Percentiles rank a stretch among this genome's conserved stretches.
Conservation (phyloP, 2,329 filamentous ascomycete species). For the Aureobasidium subglaciale region DNA sequence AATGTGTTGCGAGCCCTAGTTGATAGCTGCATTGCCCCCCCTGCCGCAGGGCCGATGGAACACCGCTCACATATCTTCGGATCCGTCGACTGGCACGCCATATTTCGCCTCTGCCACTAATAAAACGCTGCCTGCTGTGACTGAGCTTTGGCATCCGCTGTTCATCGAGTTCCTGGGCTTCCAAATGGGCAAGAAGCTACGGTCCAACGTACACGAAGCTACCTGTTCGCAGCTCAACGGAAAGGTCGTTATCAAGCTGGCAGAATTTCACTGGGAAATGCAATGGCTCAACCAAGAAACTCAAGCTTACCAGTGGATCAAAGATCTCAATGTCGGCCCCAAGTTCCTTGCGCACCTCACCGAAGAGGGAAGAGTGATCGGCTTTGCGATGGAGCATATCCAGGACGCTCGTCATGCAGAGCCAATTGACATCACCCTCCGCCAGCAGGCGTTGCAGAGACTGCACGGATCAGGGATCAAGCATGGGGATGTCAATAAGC, state of each 20-base stretch:
- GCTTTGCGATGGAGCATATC: constrained; percentile 32
- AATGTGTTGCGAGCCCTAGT: constrained; percentile 28
- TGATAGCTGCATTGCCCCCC: constrained; percentile 31
- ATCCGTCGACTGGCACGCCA: constrained; percentile 22
- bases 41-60: constrained; percentile 39
- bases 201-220: constrained; percentile 20
- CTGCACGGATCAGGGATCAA: constrained; percentile 32
- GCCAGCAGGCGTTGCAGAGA: constrained; percentile 22
- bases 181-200: constrained; percentile 8
- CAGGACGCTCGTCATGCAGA: constrained; percentile 23
- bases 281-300: constrained; percentile 32
- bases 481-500: constrained; percentile 34
- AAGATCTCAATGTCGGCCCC: constrained; percentile 30
- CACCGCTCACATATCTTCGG: constrained; percentile 28
- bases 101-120: neutral
- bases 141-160: constrained; percentile 30
- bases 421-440: constrained; percentile 25
- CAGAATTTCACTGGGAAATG: constrained; percentile 34
- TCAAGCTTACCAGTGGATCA: constrained; percentile 32
- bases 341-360: constrained; percentile 34
- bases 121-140: constrained; percentile 21
- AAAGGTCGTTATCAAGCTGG: constrained; percentile 32
- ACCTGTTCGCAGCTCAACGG: neutral
- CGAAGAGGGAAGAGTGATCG: constrained; percentile 34
- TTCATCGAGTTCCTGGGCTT: constrained; percentile 33